Conservation (phyloP, 305 asterid genomes). For the Salvia sclarea region DNA sequence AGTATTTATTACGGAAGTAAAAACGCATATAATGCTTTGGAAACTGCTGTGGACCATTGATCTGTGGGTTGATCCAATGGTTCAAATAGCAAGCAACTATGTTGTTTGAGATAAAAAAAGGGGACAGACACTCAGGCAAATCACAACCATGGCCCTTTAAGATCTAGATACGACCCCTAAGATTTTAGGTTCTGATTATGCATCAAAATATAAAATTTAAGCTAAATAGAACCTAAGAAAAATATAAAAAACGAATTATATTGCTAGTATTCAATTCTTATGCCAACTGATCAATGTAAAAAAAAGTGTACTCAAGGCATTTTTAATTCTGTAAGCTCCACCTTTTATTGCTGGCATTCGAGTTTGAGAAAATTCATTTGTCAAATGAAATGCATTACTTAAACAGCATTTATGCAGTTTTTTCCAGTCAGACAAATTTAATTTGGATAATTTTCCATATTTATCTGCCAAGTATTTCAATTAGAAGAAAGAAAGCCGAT, state of each 20-base stretch:
- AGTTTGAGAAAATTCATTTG: background rate
- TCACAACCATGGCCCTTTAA: background rate
- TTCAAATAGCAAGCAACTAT: slow-evolving; percentile 12
- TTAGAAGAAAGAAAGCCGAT: background rate
- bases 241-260: background rate
- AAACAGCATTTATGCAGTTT: slow-evolving; percentile 15
- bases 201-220: background rate
- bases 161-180: background rate
- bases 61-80: slow-evolving; percentile 42
- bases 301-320: background rate
- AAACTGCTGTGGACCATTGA: slow-evolving; percentile 41
- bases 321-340: background rate
- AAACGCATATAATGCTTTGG: slow-evolving; percentile 46
- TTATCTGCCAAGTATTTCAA: background rate
- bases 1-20: slow-evolving; percentile 42
- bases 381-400: background rate
- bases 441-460: background rate
- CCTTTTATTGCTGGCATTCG: background rate
- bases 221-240: background rate
- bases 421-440: slow-evolving; percentile 13
- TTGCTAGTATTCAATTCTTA: slow-evolving; percentile 6
- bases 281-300: background rate
- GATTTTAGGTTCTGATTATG: slow-evolving; percentile 4
- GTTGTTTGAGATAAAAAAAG: background rate
- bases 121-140: background rate